phyloP scores from a whole-genome alignment of 2,329 filamentous ascomycete species.

The Cytospora piceae region DNA sequence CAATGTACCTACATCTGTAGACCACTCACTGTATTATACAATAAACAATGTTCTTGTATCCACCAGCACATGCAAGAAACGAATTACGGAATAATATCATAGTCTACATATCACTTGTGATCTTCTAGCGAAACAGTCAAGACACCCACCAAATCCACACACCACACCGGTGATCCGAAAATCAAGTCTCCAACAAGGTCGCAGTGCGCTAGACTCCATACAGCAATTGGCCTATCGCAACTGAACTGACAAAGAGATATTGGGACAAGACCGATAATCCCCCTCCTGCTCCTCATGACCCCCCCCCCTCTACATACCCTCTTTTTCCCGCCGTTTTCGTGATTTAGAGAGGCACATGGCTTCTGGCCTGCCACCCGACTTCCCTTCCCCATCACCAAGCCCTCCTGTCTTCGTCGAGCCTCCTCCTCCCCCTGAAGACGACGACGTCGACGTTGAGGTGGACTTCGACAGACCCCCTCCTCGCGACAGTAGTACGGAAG shows the following conservation, averaged over 20 bases:
- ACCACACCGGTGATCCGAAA: conserved; percentile 12
- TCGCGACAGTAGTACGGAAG: conserved; percentile 31
- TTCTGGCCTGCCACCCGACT: conserved; percentile 59
- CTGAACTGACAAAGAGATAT: conserved; percentile 9
- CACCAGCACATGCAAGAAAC: conserved; percentile 1
- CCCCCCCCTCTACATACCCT: conserved; percentile 4
- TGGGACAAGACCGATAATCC: conserved; percentile 9
- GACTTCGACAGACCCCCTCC: conserved; percentile 34
- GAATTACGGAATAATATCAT: conserved; percentile 3
- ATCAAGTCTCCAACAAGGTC: conserved; percentile 9
- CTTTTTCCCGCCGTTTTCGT: conserved; percentile 2
- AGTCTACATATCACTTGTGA: background rate
- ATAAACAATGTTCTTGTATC: background rate
- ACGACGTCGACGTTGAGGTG: conserved; percentile 33
- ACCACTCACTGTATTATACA: background rate
- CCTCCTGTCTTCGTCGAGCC: conserved; percentile 54
- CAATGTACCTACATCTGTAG: background rate
- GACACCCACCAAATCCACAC: conserved; percentile 4
- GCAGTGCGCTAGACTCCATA: conserved; percentile 27
- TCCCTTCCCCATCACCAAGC: conserved; percentile 66
- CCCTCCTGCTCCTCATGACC: background rate
- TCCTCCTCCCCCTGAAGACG: conserved; percentile 49
- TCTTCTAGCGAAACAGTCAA: conserved; percentile 1
- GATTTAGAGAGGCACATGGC: conserved; percentile 51
- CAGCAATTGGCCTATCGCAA: conserved; percentile 19